Base-by-base conservation (phyloP, 768 basidiomycete genomes). In the Chalciporus chontae region DNA sequence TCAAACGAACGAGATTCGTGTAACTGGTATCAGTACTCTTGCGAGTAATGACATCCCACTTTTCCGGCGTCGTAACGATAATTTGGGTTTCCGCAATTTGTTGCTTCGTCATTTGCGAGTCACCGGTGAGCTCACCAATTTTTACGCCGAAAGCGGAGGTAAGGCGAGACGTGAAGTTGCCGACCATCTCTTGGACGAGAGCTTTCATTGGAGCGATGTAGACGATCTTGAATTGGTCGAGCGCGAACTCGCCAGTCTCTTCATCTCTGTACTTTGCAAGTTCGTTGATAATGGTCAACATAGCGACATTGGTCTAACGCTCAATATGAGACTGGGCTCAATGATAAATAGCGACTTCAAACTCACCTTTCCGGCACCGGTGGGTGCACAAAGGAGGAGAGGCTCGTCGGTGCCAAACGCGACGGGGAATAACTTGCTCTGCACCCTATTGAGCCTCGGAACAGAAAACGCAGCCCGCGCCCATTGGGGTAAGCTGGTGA, bases 181-280 rank as follows among this genome's bases (percentile, higher is more conserved):
- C 90, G 51, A 98, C 96, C 87, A 95, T 94, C 69, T 99, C 96
- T 64, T 98, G 95, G 0, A 99, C 95, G 50, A 99, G 80, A 3
- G 95, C 96, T 69, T 99, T 99, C 96, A 99, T 99, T 4, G 95
- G 96, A 0, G 96, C 95, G 45, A 99, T 83, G 66, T 98, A 99
- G 57, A 99, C 84, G 47, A 96, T 88, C 72, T 99, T 99, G 81
- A 98, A 96, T 0, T 87, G 73, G 53, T 90, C 85, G 29, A 94
- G 77, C 61, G 93, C 90, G 62, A 96, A 89, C 9, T 71, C 68
- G 32, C 90, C 90, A 0, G 89, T 87, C 15, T 75, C 76, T 39
- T 87, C 85, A 61, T 94, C 81, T n/a, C 92, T 84, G 67, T 88
- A 84, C 62, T 96, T 95, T 29, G 78, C 72, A 19, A 99, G 79